A percentile compares a stretch with the other conserved stretches of the same genome.
Evolutionary conservation across 2,329 filamentous ascomycete species (phyloP).

Genomic region (Geoglossum cookeanum): DNA sequence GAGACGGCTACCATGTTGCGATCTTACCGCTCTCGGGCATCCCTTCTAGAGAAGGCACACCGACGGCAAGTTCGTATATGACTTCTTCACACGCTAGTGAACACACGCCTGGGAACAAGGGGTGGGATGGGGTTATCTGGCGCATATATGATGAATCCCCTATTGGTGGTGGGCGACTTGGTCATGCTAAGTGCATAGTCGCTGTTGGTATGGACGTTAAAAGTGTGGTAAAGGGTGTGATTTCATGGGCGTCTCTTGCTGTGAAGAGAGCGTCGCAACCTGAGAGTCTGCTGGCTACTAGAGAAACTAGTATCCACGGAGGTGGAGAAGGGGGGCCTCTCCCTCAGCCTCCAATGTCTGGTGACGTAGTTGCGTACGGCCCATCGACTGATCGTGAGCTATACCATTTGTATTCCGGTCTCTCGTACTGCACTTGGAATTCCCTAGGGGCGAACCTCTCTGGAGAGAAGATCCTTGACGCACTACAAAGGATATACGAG

Average conservation of each 20-base stretch:
- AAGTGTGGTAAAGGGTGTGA: background rate
- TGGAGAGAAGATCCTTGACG: conserved; percentile 57
- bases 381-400: background rate
- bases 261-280: background rate
- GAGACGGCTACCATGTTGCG: background rate
- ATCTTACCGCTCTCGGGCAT: background rate
- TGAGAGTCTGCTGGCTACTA: background rate
- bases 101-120: too few species aligned
- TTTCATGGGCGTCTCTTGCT: background rate
- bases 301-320: background rate
- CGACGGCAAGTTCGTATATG: background rate
- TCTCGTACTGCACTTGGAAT: conserved; percentile 97
- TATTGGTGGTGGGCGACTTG: background rate
- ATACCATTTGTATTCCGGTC: conserved; percentile 65
- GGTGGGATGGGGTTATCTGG: background rate
- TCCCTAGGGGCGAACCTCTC: conserved; percentile 67
- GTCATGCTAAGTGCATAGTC: background rate
- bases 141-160: background rate
- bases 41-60: background rate
- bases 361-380: background rate
- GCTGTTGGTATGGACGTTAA: background rate
- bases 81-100: background rate
- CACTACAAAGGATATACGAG: conserved; percentile 50
- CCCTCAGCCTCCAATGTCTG: background rate
- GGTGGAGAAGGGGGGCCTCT: background rate